Evolutionary conservation across 176 grass and related monocot genomes (phyloP).

Genomic region (Carex parvula): DNA sequence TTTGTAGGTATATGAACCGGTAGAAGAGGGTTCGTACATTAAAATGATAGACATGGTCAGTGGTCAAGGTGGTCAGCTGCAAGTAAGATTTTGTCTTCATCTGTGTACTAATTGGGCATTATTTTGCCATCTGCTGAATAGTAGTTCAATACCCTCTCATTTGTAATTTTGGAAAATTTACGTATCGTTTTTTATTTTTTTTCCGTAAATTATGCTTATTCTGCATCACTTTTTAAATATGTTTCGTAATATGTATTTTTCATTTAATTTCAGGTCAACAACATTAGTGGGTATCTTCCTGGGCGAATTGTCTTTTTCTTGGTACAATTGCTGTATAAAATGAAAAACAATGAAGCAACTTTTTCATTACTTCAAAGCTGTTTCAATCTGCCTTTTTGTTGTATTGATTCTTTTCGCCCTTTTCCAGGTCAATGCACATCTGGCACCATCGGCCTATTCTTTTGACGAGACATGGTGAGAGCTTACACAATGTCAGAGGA

Average conservation of each 20-base stretch:
- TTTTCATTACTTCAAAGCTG: background rate
- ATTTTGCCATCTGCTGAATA: background rate
- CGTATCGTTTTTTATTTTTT: background rate
- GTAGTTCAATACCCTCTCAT: background rate
- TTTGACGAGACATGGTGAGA: conserved; percentile 96
- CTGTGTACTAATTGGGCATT: background rate
- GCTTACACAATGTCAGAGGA: conserved; percentile 92
- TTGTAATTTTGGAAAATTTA: background rate
- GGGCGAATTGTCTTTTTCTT: conserved; percentile 97
- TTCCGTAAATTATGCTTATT: background rate
- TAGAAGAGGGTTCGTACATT: conserved; percentile 93
- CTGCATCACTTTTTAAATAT: background rate
- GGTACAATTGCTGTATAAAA: conserved; percentile 43
- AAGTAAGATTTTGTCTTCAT: conserved; percentile 45
- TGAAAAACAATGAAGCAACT: conserved; percentile 1
- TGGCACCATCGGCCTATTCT: conserved; percentile 91
- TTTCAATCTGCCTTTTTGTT: conserved; percentile 1
- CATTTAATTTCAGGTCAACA: conserved; percentile 69
- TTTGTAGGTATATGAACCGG: conserved; percentile 76
- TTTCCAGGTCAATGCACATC: conserved; percentile 94
- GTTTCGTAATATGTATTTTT: conserved; percentile 11
- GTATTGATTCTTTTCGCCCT: background rate
- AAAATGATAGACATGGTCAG: conserved; percentile 99
- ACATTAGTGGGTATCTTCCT: conserved; percentile 97
- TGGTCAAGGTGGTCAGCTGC: conserved; percentile 82